Evolutionary conservation across 2,329 filamentous ascomycete genomes (phyloP).

Genomic region (Alternaria burnsii): DNA sequence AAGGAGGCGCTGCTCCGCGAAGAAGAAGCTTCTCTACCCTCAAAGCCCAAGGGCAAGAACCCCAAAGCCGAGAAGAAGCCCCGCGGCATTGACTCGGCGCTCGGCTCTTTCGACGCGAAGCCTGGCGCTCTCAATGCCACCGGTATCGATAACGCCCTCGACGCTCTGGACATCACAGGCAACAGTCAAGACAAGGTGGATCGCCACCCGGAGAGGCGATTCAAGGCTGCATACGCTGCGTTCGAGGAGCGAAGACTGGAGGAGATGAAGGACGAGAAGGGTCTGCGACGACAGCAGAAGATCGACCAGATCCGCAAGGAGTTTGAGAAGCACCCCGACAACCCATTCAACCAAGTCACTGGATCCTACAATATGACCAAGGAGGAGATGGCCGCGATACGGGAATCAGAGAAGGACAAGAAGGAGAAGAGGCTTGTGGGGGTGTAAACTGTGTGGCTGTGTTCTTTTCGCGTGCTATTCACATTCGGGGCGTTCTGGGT

Average conservation of each 20-base stretch:
- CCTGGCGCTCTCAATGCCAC: slow-evolving; percentile 75
- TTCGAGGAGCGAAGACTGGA: slow-evolving; percentile 82
- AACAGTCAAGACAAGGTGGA: slow-evolving; percentile 77
- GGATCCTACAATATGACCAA: slow-evolving; percentile 79
- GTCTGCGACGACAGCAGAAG: slow-evolving; percentile 82
- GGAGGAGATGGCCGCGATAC: slow-evolving; percentile 76
- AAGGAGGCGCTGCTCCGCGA: slow-evolving; percentile 82
- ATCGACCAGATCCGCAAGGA: slow-evolving; percentile 86
- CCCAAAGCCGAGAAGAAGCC: slow-evolving; percentile 65
- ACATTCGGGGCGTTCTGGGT: slow-evolving; percentile 23
- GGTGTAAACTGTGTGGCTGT: slow-evolving; percentile 20
- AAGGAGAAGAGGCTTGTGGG: slow-evolving; percentile 73
- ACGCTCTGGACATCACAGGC: slow-evolving; percentile 77
- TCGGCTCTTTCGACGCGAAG: slow-evolving; percentile 51
- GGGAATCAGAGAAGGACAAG: slow-evolving; percentile 72
- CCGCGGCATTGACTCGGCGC: slow-evolving; percentile 73
- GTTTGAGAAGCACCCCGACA: slow-evolving; percentile 93
- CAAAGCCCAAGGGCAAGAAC: slow-evolving; percentile 72
- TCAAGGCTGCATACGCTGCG: slow-evolving; percentile 82
- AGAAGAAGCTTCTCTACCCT: slow-evolving; percentile 76
- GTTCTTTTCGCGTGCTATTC: slow-evolving; percentile 11
- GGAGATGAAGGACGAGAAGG: slow-evolving; percentile 87
- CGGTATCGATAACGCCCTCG: slow-evolving; percentile 92
- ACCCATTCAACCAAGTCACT: slow-evolving; percentile 89
- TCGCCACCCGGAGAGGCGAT: slow-evolving; percentile 85